phyloP scores from a whole-genome alignment of 495 filamentous ascomycete genomes.

The Trichoderma parareesei region DNA sequence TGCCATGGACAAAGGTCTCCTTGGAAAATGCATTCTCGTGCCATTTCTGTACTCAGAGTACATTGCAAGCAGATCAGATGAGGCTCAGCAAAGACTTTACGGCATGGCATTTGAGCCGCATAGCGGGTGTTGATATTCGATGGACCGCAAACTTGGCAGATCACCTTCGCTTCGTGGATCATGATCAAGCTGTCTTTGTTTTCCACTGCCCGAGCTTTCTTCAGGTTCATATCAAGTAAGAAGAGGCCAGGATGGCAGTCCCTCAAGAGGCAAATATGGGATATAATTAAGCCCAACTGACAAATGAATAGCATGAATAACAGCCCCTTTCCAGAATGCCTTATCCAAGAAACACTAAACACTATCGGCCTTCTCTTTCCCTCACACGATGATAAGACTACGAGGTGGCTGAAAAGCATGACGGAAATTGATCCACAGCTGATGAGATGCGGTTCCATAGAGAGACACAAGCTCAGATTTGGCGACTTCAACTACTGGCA shows the following conservation, averaged over 20 bases:
- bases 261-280: background rate
- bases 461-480: slow-evolving; percentile 29
- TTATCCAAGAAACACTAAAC: background rate
- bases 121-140: slow-evolving; percentile 28
- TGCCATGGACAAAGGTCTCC: background rate
- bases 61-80: background rate
- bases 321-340: background rate
- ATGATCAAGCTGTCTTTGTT: slow-evolving; percentile 31
- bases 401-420: background rate
- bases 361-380: background rate
- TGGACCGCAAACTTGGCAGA: slow-evolving; percentile 39
- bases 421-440: background rate
- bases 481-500: slow-evolving; percentile 42
- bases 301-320: background rate
- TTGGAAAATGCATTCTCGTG: background rate
- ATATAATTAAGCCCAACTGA: background rate
- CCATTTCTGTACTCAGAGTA: background rate
- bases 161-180: slow-evolving; percentile 34
- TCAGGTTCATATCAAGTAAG: background rate
- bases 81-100: background rate
- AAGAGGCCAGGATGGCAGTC: background rate
- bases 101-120: background rate
- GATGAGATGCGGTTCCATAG: background rate
- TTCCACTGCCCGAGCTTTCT: slow-evolving; percentile 25
- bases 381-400: background rate